A percentile compares a stretch with the other conserved stretches of the same genome.
Evolutionary conservation across 2,329 filamentous ascomycete genomes (phyloP).

Genomic region (Mycosphaerella sp.): DNA sequence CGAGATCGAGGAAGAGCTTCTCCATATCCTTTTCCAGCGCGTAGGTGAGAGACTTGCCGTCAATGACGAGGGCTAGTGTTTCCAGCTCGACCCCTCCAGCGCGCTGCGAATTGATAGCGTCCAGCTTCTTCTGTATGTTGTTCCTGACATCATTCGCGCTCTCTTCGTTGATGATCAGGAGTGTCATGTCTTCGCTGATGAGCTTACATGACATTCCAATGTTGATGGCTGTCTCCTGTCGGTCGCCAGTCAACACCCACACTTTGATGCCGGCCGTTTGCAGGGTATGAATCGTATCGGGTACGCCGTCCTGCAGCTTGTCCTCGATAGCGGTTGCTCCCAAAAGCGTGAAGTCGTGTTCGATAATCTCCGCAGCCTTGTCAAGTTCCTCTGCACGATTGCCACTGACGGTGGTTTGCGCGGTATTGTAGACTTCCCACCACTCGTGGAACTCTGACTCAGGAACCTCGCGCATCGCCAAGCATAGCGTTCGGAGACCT

Average conservation of each 20-base stretch:
- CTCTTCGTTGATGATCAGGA: slow-evolving; percentile 94
- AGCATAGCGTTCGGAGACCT: slow-evolving; percentile 85
- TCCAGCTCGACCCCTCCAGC: slow-evolving; percentile 73
- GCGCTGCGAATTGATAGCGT: slow-evolving; percentile 79
- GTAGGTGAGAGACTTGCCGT: slow-evolving; percentile 90
- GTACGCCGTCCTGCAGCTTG: slow-evolving; percentile 91
- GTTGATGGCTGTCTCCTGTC: slow-evolving; percentile 98
- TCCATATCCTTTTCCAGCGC: slow-evolving; percentile 91
- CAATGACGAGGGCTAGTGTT: slow-evolving; percentile 84
- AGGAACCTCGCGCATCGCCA: slow-evolving; percentile 87
- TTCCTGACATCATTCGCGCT: slow-evolving; percentile 68
- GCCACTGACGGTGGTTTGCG: slow-evolving; percentile 81
- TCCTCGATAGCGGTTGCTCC: slow-evolving; percentile 98
- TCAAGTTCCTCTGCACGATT: slow-evolving; percentile 92
- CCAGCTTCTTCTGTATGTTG: slow-evolving; percentile 88
- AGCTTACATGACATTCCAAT: slow-evolving; percentile 99
- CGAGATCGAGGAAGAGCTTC: slow-evolving; percentile 85
- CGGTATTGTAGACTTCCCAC: slow-evolving; percentile 78
- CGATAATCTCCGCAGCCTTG: slow-evolving; percentile 93
- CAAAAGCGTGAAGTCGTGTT: slow-evolving; percentile 82
- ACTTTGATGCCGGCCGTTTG: slow-evolving; percentile 98
- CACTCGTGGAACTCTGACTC: slow-evolving; percentile 86
- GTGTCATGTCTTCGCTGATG: slow-evolving; percentile 97
- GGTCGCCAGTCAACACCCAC: slow-evolving; percentile 95
- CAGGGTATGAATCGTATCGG: slow-evolving; percentile 94